These are phyloP conservation scores for Blepharisma undulans DNA, from an alignment of 169 alveolate genomes.

Conservation along the genomic window DNA sequence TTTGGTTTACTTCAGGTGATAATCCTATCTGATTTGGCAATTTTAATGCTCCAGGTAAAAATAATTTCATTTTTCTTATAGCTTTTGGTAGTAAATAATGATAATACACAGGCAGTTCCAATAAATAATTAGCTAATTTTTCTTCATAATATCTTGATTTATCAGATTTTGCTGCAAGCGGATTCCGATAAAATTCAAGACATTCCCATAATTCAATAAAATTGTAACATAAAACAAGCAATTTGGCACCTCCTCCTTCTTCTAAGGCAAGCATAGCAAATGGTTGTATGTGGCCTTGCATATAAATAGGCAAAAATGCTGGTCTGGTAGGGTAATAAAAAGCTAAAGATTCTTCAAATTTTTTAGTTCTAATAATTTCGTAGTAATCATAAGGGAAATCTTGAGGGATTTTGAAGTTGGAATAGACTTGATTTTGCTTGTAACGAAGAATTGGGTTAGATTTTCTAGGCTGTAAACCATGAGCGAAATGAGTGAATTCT, in stretches of 20 bases:
- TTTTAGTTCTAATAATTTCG: neutral
- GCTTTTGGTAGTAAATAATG: neutral
- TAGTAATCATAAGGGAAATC: slow-evolving; percentile 33
- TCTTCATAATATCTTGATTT: slow-evolving; percentile 11
- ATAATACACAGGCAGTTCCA: slow-evolving; percentile 32
- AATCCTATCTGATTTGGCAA: neutral
- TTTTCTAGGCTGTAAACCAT: slow-evolving; percentile 3
- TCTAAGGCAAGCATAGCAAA: slow-evolving; percentile 26
- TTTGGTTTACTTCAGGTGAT: slow-evolving; percentile 3
- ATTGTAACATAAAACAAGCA: slow-evolving; percentile 11
- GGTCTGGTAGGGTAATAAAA: slow-evolving; percentile 14
- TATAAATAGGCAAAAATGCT: slow-evolving; percentile 8
- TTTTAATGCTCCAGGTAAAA: neutral
- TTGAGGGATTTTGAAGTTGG: slow-evolving; percentile 19
- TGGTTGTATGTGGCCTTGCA: slow-evolving; percentile 27
- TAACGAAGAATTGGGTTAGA: slow-evolving; percentile 13
- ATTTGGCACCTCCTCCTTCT: neutral
- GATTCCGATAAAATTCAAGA: neutral
- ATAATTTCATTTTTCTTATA: slow-evolving; percentile 8
- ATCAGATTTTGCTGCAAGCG: slow-evolving; percentile 20
- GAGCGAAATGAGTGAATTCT: neutral
- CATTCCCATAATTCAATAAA: slow-evolving; percentile 33
- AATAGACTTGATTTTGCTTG: slow-evolving; percentile 13
- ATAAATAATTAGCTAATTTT: neutral
- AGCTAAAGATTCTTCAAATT: neutral